Percentiles rank a stretch among this genome's conserved stretches.
Evolutionary conservation across 164 flowering plant genomes (phyloP).

Genomic region (Nymphaea colorata): DNA sequence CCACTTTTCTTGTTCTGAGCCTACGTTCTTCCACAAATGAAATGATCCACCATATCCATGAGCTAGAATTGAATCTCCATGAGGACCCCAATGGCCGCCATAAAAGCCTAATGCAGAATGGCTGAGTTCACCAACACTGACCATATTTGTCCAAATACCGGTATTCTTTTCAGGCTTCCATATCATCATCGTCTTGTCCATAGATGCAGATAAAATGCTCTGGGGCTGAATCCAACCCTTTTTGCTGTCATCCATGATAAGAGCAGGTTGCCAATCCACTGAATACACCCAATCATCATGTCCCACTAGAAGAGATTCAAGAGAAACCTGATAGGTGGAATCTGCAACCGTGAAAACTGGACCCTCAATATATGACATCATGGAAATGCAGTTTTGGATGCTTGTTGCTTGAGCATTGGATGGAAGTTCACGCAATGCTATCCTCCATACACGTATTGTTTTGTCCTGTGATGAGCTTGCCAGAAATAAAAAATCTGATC

Average conservation of each 20-base stretch:
- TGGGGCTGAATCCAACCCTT: constrained; percentile 44
- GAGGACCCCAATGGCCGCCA: constrained; percentile 95
- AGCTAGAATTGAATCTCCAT: constrained; percentile 66
- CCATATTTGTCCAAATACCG: constrained; percentile 96
- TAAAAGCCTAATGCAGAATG: constrained; percentile 97
- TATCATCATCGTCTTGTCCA: constrained; percentile 99
- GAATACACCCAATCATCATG: constrained; percentile 99
- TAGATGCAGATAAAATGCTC: constrained; percentile 89
- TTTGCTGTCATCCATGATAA: constrained; percentile 20
- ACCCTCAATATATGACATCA: constrained; percentile 83
- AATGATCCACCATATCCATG: constrained; percentile 98
- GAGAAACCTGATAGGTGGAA: constrained; percentile 63
- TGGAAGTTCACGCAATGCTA: constrained; percentile 16
- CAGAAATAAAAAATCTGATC: constrained; percentile 23
- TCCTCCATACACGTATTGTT: constrained; percentile 91
- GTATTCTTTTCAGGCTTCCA: constrained; percentile 95
- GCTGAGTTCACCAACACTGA: constrained; percentile 90
- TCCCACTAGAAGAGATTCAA: constrained; percentile 88
- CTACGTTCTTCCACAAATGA: constrained; percentile 89
- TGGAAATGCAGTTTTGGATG: constrained; percentile 37
- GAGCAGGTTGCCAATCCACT: constrained; percentile 90
- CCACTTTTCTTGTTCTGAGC: constrained; percentile 62
- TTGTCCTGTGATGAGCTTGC: constrained; percentile 96
- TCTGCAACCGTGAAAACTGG: constrained; percentile 59
- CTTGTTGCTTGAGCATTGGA: constrained; percentile 10